Evolutionary conservation across 192 early-diverging fungal genomes (phyloP), one percentile per base, ranked within the genome.

Genomic region (Rhizophagus sp.): DNA sequence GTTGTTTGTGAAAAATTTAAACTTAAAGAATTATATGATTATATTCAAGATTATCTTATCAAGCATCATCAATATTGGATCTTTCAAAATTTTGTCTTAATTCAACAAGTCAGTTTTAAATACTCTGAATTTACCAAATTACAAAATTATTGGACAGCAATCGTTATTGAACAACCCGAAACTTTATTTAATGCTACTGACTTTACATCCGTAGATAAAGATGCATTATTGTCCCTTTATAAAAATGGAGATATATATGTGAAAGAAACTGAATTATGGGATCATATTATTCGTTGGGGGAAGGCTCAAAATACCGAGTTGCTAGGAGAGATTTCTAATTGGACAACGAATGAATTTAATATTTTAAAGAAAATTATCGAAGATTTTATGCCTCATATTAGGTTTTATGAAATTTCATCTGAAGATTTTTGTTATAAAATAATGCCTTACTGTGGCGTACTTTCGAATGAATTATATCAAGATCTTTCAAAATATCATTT

Each of bases 201-300:
- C 8, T 63, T 64, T 76, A 19, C 33, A 34, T 39, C 33, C n/a
- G n/a, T 76, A 24, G 13, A 62, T 15, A 39, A 76, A 76, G 17
- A n/a, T 19, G 24, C 34, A 22, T n/a, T 76, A 33, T 25, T 64
- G 3, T 25, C 15, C 10, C 11, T 76, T 2, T 30, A 63, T 12
- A 34, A 50, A 24, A 2, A 15, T 8, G 63, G 44, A 64, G 44
- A 77, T 47, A 10, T 77, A 41, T 22, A 19, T 15, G 66, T 77
- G 44, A 15, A 77, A 4, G 76, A 77, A 67, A 33, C 4, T 15
- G 62, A 44, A 49, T 15, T 77, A 2, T 77, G 76, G 76, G 27
- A 77, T 25, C 7, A 34, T 65, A 15, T 66, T 17, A 49, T 77
- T n/a, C 41, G 22, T 44, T 77, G 76, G 76, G 76, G 63, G 22